Evolutionary conservation across 1,284 basidiomycete genomes (phyloP).

Genomic region (Peniophora sp.): DNA sequence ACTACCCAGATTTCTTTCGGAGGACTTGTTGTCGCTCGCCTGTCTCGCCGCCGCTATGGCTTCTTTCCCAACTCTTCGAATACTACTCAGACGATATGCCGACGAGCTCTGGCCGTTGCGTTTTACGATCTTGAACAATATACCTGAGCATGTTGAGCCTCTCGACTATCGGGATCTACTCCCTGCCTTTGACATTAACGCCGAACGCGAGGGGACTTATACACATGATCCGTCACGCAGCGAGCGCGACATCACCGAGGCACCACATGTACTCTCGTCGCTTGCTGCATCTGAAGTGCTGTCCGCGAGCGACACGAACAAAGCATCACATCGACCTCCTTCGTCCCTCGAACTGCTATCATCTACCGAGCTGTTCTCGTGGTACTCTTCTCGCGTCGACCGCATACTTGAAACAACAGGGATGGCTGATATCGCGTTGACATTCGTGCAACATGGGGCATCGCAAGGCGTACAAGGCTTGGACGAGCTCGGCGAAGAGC

Average conservation of each 20-base stretch:
- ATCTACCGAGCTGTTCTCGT: conserved; percentile 45
- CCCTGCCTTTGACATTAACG: conserved; percentile 46
- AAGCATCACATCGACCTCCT: neutral
- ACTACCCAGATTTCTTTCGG: conserved; percentile 57
- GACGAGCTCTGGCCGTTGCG: conserved; percentile 61
- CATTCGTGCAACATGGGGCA: conserved; percentile 78
- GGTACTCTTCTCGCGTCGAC: conserved; percentile 69
- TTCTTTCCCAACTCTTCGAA: conserved; percentile 47
- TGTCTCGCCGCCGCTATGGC: conserved; percentile 59
- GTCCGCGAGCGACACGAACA: conserved; percentile 6
- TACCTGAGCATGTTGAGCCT: conserved; percentile 70
- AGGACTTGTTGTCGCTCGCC: conserved; percentile 51
- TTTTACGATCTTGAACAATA: conserved; percentile 57
- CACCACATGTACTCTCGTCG: conserved; percentile 29
- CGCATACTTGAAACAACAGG: conserved; percentile 60
- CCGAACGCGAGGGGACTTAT: conserved; percentile 34
- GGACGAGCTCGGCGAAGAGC: conserved; percentile 84
- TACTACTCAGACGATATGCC: conserved; percentile 52
- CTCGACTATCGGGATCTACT: conserved; percentile 55
- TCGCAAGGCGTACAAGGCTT: conserved; percentile 73
- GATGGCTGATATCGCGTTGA: conserved; percentile 72
- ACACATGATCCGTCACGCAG: conserved; percentile 35
- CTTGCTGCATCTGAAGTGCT: conserved; percentile 21
- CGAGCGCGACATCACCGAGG: conserved; percentile 51
- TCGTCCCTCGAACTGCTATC: conserved; percentile 11